These are phyloP conservation scores for Sporobolomyces phaffii DNA, from an alignment of 768 basidiomycete species.

Conservation along the genomic window DNA sequence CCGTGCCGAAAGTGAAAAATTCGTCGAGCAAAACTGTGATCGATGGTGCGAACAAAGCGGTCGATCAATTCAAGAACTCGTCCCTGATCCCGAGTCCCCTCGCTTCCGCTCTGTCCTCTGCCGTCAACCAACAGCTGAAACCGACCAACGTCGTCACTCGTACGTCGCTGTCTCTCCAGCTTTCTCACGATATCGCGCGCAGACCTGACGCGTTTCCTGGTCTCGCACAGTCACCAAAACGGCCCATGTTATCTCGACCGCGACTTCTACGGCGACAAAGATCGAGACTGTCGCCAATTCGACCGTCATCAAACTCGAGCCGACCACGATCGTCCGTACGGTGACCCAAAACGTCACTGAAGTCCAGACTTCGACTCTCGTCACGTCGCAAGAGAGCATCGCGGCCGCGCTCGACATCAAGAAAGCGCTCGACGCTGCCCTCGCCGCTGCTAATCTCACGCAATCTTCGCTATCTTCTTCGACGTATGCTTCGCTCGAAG, in stretches of 20 bases:
- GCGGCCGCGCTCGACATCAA: constrained; percentile 32
- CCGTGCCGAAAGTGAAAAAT: constrained; percentile 26
- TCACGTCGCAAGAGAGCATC: constrained; percentile 15
- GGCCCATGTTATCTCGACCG: constrained; percentile 31
- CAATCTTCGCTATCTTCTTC: constrained; percentile 20
- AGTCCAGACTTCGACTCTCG: constrained; percentile 21
- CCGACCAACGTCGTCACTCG: constrained; percentile 13
- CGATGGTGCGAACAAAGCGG: constrained; percentile 13
- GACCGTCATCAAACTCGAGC: constrained; percentile 17
- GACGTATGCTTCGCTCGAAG: constrained; percentile 31
- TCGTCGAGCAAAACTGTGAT: constrained; percentile 4
- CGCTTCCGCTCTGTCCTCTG: background rate
- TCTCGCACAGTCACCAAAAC: constrained; percentile 43
- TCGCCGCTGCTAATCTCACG: constrained; percentile 38
- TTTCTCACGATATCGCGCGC: too few species aligned
- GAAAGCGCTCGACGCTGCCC: constrained; percentile 35
- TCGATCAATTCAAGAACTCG: constrained; percentile 23
- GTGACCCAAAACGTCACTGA: constrained; percentile 15
- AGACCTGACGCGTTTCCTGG: too few species aligned
- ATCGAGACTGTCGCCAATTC: constrained; percentile 30
- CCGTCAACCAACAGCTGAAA: constrained; percentile 21
- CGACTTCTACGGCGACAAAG: constrained; percentile 47
- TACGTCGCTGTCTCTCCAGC: too few species aligned
- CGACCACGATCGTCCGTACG: constrained; percentile 18
- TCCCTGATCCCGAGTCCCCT: constrained; percentile 11